Evolutionary conservation across 2,329 filamentous ascomycete species (phyloP).

Genomic region (Diaporthe vaccinii): DNA sequence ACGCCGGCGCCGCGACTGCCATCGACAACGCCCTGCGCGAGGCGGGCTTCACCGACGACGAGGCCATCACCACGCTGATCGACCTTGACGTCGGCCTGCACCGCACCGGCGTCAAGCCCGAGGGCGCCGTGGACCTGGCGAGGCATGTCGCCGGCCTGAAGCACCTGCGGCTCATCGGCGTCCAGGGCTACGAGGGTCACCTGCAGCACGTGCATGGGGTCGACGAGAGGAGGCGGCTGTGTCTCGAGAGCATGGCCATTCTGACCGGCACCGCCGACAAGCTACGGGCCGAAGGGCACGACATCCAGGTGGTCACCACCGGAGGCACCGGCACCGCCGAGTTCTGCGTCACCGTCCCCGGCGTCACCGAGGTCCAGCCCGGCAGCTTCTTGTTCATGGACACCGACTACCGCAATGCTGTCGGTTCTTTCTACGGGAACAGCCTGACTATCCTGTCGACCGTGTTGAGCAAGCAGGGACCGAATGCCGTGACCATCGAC

Average conservation of each 20-base stretch:
- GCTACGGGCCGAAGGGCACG: conserved; percentile 56
- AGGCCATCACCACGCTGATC: conserved; percentile 57
- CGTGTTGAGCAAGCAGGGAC: conserved; percentile 62
- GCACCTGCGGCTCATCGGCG: conserved; percentile 60
- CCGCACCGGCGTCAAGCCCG: conserved; percentile 61
- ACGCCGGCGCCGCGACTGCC: conserved; percentile 57
- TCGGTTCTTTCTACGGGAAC: conserved; percentile 62
- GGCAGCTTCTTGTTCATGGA: conserved; percentile 71
- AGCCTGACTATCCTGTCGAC: conserved; percentile 63
- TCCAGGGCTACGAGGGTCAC: conserved; percentile 68
- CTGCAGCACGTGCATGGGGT: conserved; percentile 63
- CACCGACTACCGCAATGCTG: conserved; percentile 66
- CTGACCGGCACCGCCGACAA: conserved; percentile 58
- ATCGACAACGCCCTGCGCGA: conserved; percentile 58
- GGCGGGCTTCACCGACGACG: conserved; percentile 49
- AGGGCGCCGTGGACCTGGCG: conserved; percentile 56
- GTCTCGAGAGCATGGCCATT: conserved; percentile 60
- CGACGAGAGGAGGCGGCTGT: conserved; percentile 57
- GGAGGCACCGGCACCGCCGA: conserved; percentile 67
- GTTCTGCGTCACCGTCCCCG: conserved; percentile 64
- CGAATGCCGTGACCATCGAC: conserved; percentile 61
- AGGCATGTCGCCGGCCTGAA: conserved; percentile 52
- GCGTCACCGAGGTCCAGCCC: conserved; percentile 67
- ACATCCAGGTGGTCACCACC: conserved; percentile 64
- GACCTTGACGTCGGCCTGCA: conserved; percentile 66